These are phyloP conservation scores for Penicillium antarcticum DNA, from an alignment of 495 filamentous ascomycete genomes.

Conservation along the genomic window DNA sequence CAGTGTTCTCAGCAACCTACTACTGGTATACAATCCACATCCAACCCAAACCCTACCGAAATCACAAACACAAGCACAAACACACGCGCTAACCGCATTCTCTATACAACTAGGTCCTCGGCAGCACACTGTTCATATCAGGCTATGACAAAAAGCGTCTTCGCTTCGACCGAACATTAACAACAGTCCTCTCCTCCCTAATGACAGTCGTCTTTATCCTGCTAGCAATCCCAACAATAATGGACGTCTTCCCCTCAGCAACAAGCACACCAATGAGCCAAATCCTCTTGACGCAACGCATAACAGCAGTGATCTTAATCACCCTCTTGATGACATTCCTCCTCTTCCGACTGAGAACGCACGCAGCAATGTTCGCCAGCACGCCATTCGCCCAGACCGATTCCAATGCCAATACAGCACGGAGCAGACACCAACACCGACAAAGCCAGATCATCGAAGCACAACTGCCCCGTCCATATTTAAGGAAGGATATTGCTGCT, in stretches of 20 bases:
- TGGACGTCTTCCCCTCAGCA: constrained; percentile 21
- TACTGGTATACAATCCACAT: constrained; percentile 11
- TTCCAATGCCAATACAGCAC: background rate
- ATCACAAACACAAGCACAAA: no score
- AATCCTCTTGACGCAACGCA: constrained; percentile 24
- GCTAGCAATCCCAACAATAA: constrained; percentile 20
- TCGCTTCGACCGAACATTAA: constrained; percentile 20
- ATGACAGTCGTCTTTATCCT: constrained; percentile 22
- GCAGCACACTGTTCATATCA: constrained; percentile 16
- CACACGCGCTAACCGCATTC: background rate
- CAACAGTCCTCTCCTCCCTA: constrained; percentile 23
- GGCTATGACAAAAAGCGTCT: constrained; percentile 21
- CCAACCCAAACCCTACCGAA: background rate
- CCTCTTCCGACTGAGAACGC: constrained; percentile 43
- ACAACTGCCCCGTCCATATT: background rate
- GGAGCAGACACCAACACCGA: background rate
- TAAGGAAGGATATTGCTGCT: background rate
- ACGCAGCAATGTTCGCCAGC: constrained; percentile 13
- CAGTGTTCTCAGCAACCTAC: constrained; percentile 20
- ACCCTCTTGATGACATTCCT: constrained; percentile 67
- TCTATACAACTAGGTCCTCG: constrained; percentile 13
- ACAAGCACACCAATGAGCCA: constrained; percentile 28
- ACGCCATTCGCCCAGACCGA: constrained; percentile 1
- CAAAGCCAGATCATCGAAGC: background rate
- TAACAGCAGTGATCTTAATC: constrained; percentile 48